These are phyloP conservation scores for Pseudisothecium myosuroides DNA, from an alignment of 225 moss, liverwort and hornwort genomes.

Conservation along the genomic window DNA sequence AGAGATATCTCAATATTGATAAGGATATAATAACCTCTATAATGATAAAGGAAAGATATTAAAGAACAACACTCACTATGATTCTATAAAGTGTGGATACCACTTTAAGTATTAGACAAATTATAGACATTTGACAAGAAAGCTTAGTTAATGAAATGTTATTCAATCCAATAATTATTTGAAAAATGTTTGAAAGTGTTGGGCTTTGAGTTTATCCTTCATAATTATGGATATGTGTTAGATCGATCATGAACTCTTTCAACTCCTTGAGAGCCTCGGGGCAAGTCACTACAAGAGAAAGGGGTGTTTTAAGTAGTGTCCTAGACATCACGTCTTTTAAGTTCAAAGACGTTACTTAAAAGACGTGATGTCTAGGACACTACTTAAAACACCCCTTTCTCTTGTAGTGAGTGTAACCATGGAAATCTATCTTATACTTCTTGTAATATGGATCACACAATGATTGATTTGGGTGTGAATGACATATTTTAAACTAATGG, in stretches of 20 bases:
- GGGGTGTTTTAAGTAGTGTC: too few relatives aligned
- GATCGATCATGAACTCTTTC: background rate
- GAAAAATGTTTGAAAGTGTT: background rate
- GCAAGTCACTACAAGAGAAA: too few relatives aligned
- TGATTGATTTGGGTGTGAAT: background rate
- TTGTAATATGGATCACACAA: background rate
- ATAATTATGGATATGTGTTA: background rate
- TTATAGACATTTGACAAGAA: background rate
- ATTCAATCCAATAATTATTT: background rate
- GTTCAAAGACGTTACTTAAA: too few relatives aligned
- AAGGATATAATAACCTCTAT: background rate
- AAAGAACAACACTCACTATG: background rate
- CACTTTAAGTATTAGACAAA: background rate
- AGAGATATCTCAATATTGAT: background rate
- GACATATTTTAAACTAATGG: background rate
- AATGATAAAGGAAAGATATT: background rate
- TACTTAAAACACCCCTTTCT: too few relatives aligned
- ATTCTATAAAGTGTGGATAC: background rate
- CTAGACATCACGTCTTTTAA: too few relatives aligned
- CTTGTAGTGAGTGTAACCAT: too few relatives aligned
- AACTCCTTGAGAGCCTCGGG: background rate
- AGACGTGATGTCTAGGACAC: too few relatives aligned
- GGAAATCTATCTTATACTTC: background rate
- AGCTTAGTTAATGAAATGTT: background rate
- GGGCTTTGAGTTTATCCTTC: background rate